A percentile compares a stretch with the other conserved stretches of the same genome.
Conservation (phyloP, 331 rosid genomes). For the Quercus lobata region DNA sequence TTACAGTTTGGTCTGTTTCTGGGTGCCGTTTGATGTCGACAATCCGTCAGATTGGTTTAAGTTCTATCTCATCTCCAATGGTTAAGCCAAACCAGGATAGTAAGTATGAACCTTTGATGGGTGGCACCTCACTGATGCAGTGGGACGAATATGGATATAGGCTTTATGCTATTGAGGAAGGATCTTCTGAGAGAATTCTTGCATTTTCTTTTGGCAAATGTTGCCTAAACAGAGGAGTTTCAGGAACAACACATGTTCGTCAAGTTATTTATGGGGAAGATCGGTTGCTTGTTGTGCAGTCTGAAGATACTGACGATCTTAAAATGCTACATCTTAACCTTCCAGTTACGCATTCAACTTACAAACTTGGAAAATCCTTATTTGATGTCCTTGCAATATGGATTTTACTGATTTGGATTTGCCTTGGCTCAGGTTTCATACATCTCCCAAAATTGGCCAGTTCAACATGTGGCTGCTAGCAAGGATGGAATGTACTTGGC, state of each 20-base stretch:
- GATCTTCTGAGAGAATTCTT: conserved; percentile 71
- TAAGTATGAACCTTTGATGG: conserved; percentile 84
- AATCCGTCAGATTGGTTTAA: conserved; percentile 85
- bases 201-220: conserved; percentile 96
- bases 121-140: conserved; percentile 88
- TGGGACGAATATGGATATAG: conserved; percentile 95
- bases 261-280: conserved; percentile 95
- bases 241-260: conserved; percentile 79
- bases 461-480: conserved; percentile 97
- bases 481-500: conserved; percentile 93
- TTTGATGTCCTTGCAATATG: conserved; percentile 12
- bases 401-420: conserved; percentile 30
- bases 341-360: conserved; percentile 72
- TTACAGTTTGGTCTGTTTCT: conserved; percentile 98
- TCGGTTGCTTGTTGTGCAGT: conserved; percentile 83
- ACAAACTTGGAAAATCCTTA: conserved; percentile 15
- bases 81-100: conserved; percentile 74
- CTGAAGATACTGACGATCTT: conserved; percentile 95
- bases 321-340: conserved; percentile 91
- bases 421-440: conserved; percentile 73
- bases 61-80: conserved; percentile 82
- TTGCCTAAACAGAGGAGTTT: conserved; percentile 97
- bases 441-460: conserved; percentile 97
- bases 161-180: conserved; percentile 81
- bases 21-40: conserved; percentile 99